Conservation (phyloP, 257 asterid genomes). For the Cruciata laevipes region DNA sequence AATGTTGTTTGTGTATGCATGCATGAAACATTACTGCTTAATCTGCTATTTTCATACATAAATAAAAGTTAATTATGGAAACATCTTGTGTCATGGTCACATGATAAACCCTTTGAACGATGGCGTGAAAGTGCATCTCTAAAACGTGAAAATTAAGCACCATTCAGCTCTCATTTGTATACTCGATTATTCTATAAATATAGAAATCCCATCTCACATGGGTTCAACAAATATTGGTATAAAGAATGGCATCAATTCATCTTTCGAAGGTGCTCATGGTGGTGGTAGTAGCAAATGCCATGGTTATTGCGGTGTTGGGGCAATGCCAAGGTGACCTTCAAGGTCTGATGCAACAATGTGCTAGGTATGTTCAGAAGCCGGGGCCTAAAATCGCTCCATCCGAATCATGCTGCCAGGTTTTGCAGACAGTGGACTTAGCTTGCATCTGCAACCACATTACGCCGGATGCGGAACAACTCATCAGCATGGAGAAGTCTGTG, state of each 20-base stretch:
- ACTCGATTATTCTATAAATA: background rate
- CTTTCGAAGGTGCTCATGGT: background rate
- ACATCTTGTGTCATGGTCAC: background rate
- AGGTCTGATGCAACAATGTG: slow-evolving; percentile 44
- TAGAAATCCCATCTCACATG: background rate
- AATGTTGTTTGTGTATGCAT: no score
- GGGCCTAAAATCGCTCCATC: slow-evolving; percentile 43
- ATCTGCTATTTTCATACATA: no score
- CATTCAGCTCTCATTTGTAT: background rate
- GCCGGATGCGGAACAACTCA: slow-evolving; percentile 26
- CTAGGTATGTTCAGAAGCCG: slow-evolving; percentile 34
- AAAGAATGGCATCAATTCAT: background rate
- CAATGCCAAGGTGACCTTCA: slow-evolving; percentile 55
- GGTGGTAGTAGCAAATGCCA: background rate
- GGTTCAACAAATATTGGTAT: background rate
- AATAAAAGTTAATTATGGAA: no score
- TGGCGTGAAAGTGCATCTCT: background rate
- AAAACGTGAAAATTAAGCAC: background rate
- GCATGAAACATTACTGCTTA: no score
- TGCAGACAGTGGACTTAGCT: slow-evolving; percentile 32
- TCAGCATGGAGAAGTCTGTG: slow-evolving; percentile 55
- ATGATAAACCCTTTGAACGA: background rate
- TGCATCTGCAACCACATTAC: slow-evolving; percentile 43
- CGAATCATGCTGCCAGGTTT: slow-evolving; percentile 36
- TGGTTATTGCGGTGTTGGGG: slow-evolving; percentile 25